phyloP scores from a whole-genome alignment of 164 flowering plant species.

The Stephania japonica region DNA sequence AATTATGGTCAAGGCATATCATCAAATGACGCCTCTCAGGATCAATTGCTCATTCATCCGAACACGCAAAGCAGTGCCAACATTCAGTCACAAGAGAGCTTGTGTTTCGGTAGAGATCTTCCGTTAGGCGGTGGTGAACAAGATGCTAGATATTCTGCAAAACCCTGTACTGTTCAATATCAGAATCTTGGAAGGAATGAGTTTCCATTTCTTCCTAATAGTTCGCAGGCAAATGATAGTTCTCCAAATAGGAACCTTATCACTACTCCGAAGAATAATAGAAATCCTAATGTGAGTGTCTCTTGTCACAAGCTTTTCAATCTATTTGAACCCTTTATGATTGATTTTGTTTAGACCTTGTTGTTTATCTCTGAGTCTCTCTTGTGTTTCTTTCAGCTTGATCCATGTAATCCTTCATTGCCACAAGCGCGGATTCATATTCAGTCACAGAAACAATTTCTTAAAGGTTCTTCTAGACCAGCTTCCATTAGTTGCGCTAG shows the following conservation, averaged over 20 bases:
- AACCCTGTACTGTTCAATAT: background rate
- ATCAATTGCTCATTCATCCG: constrained; percentile 20
- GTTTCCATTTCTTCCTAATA: background rate
- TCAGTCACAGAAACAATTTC: constrained; percentile 29
- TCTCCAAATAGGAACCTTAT: constrained; percentile 17
- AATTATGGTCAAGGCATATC: constrained; percentile 21
- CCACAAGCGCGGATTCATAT: constrained; percentile 22
- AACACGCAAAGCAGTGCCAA: constrained; percentile 18
- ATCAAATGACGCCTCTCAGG: constrained; percentile 21
- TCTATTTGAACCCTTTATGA: background rate
- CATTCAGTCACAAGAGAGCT: constrained; percentile 25
- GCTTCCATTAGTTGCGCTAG: constrained; percentile 18
- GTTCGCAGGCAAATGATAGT: constrained; percentile 17
- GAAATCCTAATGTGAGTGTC: constrained; percentile 34
- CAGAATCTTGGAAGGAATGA: constrained; percentile 11
- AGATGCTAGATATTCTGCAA: constrained; percentile 1
- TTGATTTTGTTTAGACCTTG: background rate
- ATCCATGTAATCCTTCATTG: constrained; percentile 17
- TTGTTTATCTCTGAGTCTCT: too few species aligned
- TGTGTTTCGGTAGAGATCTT: constrained; percentile 28
- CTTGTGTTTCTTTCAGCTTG: constrained; percentile 11
- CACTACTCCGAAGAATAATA: constrained; percentile 21
- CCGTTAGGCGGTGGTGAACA: constrained; percentile 17
- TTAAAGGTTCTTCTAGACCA: constrained; percentile 17
- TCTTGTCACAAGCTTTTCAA: background rate